phyloP scores from a whole-genome alignment of 345 rosid species.

The Salix viminalis region DNA sequence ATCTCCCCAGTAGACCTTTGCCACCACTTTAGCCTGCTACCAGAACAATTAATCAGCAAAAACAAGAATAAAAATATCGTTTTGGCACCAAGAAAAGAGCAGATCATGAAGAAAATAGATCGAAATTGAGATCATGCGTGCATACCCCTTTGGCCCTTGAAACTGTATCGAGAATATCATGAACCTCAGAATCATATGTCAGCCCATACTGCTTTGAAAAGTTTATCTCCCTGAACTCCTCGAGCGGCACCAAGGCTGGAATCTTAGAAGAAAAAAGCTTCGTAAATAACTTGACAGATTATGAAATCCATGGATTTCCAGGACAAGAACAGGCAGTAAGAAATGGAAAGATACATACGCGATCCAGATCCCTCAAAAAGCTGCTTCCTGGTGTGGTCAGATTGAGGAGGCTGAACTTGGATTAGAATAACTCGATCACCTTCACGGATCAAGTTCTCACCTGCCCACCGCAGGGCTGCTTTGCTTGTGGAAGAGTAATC shows the following conservation, averaged over 20 bases:
- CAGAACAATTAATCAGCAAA: background rate
- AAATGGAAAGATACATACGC: slow-evolving; percentile 18
- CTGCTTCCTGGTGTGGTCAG: slow-evolving; percentile 46
- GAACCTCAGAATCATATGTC: slow-evolving; percentile 33
- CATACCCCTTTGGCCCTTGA: slow-evolving; percentile 40
- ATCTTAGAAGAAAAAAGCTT: background rate
- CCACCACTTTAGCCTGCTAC: slow-evolving; percentile 43
- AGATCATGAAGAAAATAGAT: background rate
- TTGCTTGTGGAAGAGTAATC: slow-evolving; percentile 49
- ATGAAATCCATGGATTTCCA: background rate
- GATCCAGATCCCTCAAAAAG: slow-evolving; percentile 50
- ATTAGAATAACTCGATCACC: slow-evolving; percentile 34
- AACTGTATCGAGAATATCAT: slow-evolving; percentile 33
- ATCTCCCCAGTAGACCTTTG: slow-evolving; percentile 60
- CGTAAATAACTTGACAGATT: background rate
- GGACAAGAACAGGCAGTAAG: background rate
- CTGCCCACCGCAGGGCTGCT: slow-evolving; percentile 45
- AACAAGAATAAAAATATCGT: too few species aligned
- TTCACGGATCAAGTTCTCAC: slow-evolving; percentile 25
- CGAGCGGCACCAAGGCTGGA: slow-evolving; percentile 48
- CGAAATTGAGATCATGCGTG: background rate
- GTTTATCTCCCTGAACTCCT: slow-evolving; percentile 42
- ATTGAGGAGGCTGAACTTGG: slow-evolving; percentile 44
- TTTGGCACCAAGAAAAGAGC: background rate
- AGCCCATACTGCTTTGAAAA: slow-evolving; percentile 48